Conservation (phyloP, 2,329 filamentous ascomycete genomes). For the Ophiosphaerella korrae region DNA sequence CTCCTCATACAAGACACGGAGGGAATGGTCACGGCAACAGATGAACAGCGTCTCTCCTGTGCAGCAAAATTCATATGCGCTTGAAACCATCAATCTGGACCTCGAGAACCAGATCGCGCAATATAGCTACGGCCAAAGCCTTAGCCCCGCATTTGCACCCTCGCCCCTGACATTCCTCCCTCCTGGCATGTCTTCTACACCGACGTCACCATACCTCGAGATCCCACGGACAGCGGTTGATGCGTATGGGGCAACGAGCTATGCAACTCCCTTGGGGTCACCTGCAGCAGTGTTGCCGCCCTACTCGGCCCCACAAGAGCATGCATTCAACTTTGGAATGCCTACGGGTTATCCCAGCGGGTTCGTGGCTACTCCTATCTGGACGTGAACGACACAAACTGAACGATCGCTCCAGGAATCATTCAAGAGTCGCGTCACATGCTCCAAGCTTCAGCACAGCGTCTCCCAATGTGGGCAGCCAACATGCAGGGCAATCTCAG, state of each 20-base stretch:
- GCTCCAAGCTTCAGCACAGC: slow-evolving; percentile 29
- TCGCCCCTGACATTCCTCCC: slow-evolving; percentile 51
- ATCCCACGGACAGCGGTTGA: slow-evolving; percentile 49
- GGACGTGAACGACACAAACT: slow-evolving; percentile 49
- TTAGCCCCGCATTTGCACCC: slow-evolving; percentile 58
- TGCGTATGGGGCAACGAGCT: slow-evolving; percentile 35
- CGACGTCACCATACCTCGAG: slow-evolving; percentile 52
- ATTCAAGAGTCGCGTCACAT: slow-evolving; percentile 34
- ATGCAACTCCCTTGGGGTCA: slow-evolving; percentile 44
- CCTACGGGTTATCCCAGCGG: slow-evolving; percentile 49
- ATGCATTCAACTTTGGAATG: slow-evolving; percentile 49
- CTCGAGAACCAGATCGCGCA: slow-evolving; percentile 48
- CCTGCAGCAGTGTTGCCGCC: slow-evolving; percentile 41
- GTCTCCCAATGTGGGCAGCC: slow-evolving; percentile 18
- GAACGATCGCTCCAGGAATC: slow-evolving; percentile 50
- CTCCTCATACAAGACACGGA: slow-evolving; percentile 48
- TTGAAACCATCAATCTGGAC: slow-evolving; percentile 48
- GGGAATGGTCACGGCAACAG: slow-evolving; percentile 48
- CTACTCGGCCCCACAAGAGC: slow-evolving; percentile 47
- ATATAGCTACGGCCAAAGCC: slow-evolving; percentile 49
- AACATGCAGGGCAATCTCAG: slow-evolving; percentile 13
- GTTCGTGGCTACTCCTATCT: slow-evolving; percentile 52
- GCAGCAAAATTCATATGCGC: slow-evolving; percentile 43
- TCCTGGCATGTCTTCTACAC: slow-evolving; percentile 37
- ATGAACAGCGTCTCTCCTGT: slow-evolving; percentile 37